These are phyloP conservation scores for Arachis stenosperma DNA, from an alignment of 306 rosid species.

Conservation along the genomic window DNA sequence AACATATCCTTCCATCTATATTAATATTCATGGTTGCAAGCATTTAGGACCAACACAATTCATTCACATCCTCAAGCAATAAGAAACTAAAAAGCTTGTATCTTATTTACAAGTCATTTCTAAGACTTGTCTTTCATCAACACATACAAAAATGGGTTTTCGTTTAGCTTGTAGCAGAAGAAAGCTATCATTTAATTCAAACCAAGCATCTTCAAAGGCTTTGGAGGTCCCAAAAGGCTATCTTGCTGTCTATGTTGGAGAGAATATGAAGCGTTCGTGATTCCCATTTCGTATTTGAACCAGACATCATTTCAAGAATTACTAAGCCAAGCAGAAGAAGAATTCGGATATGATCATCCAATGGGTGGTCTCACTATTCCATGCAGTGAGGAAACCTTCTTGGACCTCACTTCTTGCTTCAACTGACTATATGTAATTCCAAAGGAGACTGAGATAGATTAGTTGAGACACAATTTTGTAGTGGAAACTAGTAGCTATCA, in stretches of 20 bases:
- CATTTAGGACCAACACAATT: conserved; percentile 16
- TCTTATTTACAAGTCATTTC: not conserved
- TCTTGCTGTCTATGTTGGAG: conserved; percentile 38
- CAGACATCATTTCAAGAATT: conserved; percentile 32
- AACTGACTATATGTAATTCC: not conserved
- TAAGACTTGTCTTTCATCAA: not conserved
- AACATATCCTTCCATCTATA: not conserved
- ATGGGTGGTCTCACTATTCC: conserved; percentile 41
- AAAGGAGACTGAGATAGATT: not conserved
- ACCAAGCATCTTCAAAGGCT: not conserved
- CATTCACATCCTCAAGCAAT: conserved; percentile 21
- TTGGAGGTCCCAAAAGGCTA: conserved; percentile 34
- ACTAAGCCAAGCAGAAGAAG: conserved; percentile 21
- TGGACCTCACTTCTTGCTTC: not conserved
- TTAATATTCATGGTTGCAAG: not conserved
- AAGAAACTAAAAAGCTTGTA: not conserved
- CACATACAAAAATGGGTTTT: conserved; percentile 32
- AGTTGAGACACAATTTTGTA: not conserved
- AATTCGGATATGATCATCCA: conserved; percentile 24
- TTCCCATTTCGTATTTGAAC: conserved; percentile 25
- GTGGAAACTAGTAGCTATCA: too few relatives aligned
- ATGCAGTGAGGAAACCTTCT: not conserved
- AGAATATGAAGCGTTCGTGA: conserved; percentile 25
- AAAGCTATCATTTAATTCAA: not conserved
- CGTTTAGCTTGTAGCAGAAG: conserved; percentile 24